phyloP scores from a whole-genome alignment of 345 rosid genomes.

The Geranium brycei region DNA sequence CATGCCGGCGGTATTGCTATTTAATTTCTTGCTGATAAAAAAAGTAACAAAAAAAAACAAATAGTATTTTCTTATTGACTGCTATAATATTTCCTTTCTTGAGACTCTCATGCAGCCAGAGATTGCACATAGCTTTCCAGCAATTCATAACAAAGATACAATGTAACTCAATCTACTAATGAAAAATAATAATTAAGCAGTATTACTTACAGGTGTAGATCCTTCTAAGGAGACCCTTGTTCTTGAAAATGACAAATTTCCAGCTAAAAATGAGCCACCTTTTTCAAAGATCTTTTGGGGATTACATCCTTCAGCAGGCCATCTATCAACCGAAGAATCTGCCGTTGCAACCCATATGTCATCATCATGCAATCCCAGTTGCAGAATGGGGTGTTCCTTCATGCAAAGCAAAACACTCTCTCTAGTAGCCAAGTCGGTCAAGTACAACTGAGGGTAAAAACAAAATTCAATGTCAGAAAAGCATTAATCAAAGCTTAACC shows the following conservation, averaged over 20 bases:
- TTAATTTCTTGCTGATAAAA: too few relatives aligned
- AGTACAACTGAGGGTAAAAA: slow-evolving; percentile 49
- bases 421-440: slow-evolving; percentile 90
- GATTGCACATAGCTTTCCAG: too few relatives aligned
- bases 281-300: slow-evolving; percentile 68
- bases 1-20: too few relatives aligned
- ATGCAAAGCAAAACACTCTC: slow-evolving; percentile 91
- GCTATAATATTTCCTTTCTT: too few relatives aligned
- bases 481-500: slow-evolving; percentile 3
- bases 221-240: slow-evolving; percentile 96
- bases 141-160: too few relatives aligned
- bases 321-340: slow-evolving; percentile 75
- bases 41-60: too few relatives aligned
- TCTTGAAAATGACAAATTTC: slow-evolving; percentile 90
- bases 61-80: too few relatives aligned
- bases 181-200: background rate
- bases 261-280: slow-evolving; percentile 95
- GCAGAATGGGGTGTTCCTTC: slow-evolving; percentile 79
- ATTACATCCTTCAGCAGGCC: slow-evolving; percentile 84
- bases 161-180: too few relatives aligned
- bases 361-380: slow-evolving; percentile 81
- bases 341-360: slow-evolving; percentile 90
- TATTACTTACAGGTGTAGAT: slow-evolving; percentile 63
- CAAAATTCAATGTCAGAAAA: slow-evolving; percentile 3
- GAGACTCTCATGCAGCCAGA: too few relatives aligned